Base-by-base conservation (phyloP, 2,329 filamentous ascomycete genomes). In the Trichophyton verrucosum region DNA sequence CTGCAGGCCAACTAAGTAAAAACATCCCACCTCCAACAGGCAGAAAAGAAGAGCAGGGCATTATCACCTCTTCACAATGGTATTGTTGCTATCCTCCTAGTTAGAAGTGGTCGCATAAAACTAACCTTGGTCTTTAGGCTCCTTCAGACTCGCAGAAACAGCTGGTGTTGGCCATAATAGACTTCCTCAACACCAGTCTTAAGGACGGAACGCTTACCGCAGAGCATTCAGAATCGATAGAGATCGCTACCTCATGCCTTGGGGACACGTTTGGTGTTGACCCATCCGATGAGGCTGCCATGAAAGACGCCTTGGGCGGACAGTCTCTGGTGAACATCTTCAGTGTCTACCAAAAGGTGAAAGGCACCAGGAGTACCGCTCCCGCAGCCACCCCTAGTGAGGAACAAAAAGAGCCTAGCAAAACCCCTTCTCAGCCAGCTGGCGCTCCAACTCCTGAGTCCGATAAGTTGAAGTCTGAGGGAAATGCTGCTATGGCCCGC, bases 211-310 rank as follows among this genome's bases (percentile, higher is more conserved):
- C 91, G 51, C 83, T 99, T 62, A 82, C 86, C 60, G 78, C 87
- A 68, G 94, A 97, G 69, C 92, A 99, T 75, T 84, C 86, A 67
- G 94, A 99, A 72, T 92, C 87, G 65, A 88, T 99, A 73, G 94
- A 99, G 72, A 87, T 99, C 59, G 94, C 94, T 66, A 82, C 88
- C 72, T 91, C 91, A 77, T 96, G 92, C 78, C 97, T 99, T 75
- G 84, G 87, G 67, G 92, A 97, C 74, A 87, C 88, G 67, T 99
- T 97, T 84, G 90, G 95, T 75, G 88, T 99, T 70, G 91, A 97
- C 76, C 83, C 89, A n/a, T 77, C 81, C 64, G 86, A 95, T 76
- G 80, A 84, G 69, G 78, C 82, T 60, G 86, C 89, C 68, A 79
- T 92, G 68, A 78, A 84, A 66, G 83, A 88, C 67, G 90, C 91